Evolutionary conservation across 768 basidiomycete genomes (phyloP), one percentile per base, ranked within the genome.

Genomic region (Lactarius sanguifluus): DNA sequence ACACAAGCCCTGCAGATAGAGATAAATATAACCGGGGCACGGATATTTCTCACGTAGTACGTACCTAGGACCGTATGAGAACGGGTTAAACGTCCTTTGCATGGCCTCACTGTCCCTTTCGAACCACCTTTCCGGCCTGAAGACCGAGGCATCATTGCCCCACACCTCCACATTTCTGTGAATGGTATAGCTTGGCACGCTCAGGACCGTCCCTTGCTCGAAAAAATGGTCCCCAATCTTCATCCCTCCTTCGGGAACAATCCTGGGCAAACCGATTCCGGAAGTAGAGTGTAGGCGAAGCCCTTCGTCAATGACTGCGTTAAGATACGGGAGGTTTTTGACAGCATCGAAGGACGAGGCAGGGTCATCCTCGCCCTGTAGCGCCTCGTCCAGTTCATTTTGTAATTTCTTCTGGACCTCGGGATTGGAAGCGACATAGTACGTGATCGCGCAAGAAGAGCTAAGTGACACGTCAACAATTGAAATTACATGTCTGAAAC

Each of bases 361-460:
- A 3, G 77, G 73, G 72, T 90, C 88, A 66, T 88, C 88, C 63
- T 88, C 83, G 60, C 84, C 73, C 18, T 74, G 86, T 7, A 88
- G 78, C 3, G 81, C 82, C 23, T 82, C 80, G 72, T 85, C 86
- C 8, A 96, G 84, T 72, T 95, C 94, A 60, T 81, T 80, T 59
- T 92, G 91, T 5, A 97, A 83, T 70, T 88, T 91, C 45, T 75
- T 78, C 71, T 94, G 90, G 3, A 81, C 85, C 2, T 72, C 72
- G 3, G 84, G 91, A 75, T 90, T 84, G 30, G 78, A 77, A 5
- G 92, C 90, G 65, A 97, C 83, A 74, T 93, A 84, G 79, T 92
- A 94, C 28, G 91, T 82, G 73, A 96, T 94, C 13, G 93, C 94
- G 71, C 92, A 94, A 5, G 91, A 91, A 20, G 93, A 94, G 79